Percentiles rank a stretch among this genome's conserved stretches.
These are phyloP conservation scores for Moricandia moricandioides DNA, from an alignment of 345 rosid genomes.

Conservation along the genomic window DNA sequence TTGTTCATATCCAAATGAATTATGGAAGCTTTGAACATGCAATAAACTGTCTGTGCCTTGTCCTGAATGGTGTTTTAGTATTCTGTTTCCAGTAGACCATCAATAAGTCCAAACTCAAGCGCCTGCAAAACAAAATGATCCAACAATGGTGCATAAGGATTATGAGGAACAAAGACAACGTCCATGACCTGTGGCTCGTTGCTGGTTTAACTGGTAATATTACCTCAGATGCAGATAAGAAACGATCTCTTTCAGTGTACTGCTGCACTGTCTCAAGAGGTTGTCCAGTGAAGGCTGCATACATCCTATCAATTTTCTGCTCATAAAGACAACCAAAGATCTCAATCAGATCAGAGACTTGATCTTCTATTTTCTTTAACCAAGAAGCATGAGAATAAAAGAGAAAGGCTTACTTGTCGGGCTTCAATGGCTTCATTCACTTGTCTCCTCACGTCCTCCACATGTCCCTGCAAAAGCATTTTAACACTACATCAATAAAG, in stretches of 20 bases:
- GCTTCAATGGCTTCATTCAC: constrained; percentile 83
- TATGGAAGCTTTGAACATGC: constrained; percentile 17
- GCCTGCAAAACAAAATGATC: constrained; percentile 48
- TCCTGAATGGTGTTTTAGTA: constrained; percentile 39
- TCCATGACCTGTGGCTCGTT: neutral
- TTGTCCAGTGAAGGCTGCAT: constrained; percentile 80
- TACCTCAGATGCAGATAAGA: constrained; percentile 86
- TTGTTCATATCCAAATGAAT: constrained; percentile 14
- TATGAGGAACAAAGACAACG: neutral
- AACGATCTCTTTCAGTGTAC: constrained; percentile 80
- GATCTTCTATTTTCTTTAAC: neutral
- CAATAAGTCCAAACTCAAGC: constrained; percentile 82
- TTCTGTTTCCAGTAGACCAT: constrained; percentile 75
- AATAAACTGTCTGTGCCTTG: neutral
- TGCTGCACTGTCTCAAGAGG: constrained; percentile 78
- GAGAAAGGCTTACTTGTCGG: constrained; percentile 59
- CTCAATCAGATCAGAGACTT: neutral
- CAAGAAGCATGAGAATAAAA: neutral
- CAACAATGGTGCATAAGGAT: neutral
- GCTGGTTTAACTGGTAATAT: neutral
- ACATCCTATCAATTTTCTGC: constrained; percentile 91
- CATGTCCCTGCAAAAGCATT: constrained; percentile 58
- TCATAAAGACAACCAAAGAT: constrained; percentile 17
- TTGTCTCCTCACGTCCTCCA: constrained; percentile 85
- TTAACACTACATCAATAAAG: neutral